Conservation (phyloP, 2,329 filamentous ascomycete genomes). For the Aquanectria penicillioides region DNA sequence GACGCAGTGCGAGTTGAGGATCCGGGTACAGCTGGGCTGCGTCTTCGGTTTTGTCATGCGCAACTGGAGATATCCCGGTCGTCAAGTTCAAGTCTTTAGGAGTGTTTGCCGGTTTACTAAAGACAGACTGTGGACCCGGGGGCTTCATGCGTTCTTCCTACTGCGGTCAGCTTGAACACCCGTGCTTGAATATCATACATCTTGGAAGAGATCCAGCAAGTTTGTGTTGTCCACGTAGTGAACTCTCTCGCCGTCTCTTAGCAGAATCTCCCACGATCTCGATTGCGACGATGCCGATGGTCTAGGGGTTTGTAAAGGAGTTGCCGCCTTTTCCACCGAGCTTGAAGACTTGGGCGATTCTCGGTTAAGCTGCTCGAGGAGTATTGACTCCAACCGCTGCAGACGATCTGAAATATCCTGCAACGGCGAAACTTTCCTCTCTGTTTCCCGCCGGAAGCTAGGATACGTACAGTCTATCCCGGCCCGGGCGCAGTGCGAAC, state of each 20-base stretch:
- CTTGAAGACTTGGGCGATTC: not conserved
- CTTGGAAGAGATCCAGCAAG: conserved; percentile 20
- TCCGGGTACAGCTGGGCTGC: conserved; percentile 7
- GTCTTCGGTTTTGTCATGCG: not conserved
- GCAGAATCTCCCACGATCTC: conserved; percentile 16
- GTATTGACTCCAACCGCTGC: conserved; percentile 10
- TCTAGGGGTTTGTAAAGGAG: not conserved
- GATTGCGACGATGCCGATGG: not conserved
- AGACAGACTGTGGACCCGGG: no score
- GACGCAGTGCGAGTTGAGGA: conserved; percentile 7
- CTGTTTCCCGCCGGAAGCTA: not conserved
- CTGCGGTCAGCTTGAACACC: no score
- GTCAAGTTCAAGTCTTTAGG: conserved; percentile 13
- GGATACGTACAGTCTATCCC: conserved; percentile 1
- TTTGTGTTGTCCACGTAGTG: conserved; percentile 23
- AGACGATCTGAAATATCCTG: conserved; percentile 15
- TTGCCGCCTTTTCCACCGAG: not conserved
- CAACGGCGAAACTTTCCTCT: conserved; percentile 11
- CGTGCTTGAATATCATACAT: conserved; percentile 1
- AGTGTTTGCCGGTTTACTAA: no score
- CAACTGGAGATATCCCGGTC: conserved; percentile 1
- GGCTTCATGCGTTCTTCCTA: no score
- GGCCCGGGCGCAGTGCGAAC: conserved; percentile 6
- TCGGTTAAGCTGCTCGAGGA: conserved; percentile 1
- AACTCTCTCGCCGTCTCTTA: conserved; percentile 16